A percentile compares a stretch with the other conserved stretches of the same genome.
Evolutionary conservation across 176 grass and related monocot genomes (phyloP).

Genomic region (Aegilops bicornis): DNA sequence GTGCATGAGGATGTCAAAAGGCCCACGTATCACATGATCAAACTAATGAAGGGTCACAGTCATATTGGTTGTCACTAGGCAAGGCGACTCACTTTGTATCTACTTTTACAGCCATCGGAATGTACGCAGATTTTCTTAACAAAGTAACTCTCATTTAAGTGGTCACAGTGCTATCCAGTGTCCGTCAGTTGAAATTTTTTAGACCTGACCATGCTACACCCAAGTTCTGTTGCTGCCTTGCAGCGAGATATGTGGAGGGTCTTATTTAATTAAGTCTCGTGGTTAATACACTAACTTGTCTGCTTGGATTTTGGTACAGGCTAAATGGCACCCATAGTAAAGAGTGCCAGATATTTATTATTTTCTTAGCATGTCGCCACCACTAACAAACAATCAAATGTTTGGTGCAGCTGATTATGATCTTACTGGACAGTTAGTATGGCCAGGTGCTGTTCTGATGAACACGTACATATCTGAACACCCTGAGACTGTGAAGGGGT

Average conservation of each 20-base stretch:
- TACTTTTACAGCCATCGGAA: not conserved
- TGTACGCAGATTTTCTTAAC: not conserved
- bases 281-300: not conserved
- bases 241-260: not conserved
- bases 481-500: constrained; percentile 63
- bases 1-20: not conserved
- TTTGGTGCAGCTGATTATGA: constrained; percentile 87
- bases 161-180: not conserved
- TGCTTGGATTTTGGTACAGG: constrained; percentile 18
- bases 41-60: not conserved
- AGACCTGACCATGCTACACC: not conserved
- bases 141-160: not conserved
- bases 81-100: not conserved
- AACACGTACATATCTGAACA: constrained; percentile 85
- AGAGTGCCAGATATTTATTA: not conserved
- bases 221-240: not conserved
- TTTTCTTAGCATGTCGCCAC: not conserved
- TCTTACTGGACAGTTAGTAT: constrained; percentile 93
- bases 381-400: constrained; percentile 22
- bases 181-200: not conserved
- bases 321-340: not conserved
- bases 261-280: not conserved
- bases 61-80: not conserved
- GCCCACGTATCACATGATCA: constrained; percentile 22
- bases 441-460: constrained; percentile 90